Conservation (phyloP, 106 monocot genomes). For the Amphibolis antarctica region DNA sequence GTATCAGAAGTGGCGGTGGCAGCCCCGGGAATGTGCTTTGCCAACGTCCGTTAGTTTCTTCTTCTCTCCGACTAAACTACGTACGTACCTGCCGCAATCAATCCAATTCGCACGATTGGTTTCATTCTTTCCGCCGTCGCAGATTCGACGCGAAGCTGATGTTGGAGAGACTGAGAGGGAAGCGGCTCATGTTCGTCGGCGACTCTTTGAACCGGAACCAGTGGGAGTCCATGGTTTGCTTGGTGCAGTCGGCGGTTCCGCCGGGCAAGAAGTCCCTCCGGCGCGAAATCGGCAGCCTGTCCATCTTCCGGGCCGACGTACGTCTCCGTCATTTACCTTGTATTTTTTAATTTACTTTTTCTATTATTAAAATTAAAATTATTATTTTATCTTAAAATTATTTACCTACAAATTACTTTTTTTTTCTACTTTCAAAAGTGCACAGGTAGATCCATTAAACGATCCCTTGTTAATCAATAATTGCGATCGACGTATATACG, state of each 20-base stretch:
- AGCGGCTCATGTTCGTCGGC: slow-evolving; percentile 4
- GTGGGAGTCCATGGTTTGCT: slow-evolving; percentile 27
- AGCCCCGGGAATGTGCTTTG: slow-evolving; percentile 48
- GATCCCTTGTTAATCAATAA: no score
- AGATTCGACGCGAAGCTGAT: slow-evolving; percentile 6
- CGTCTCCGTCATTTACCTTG: slow-evolving; percentile 19
- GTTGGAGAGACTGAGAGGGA: slow-evolving; percentile 3
- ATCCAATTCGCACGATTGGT: not conserved
- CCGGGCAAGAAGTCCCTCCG: no score
- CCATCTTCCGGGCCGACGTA: slow-evolving; percentile 1
- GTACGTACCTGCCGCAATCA: no score
- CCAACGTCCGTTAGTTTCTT: no score
- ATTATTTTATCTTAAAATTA: no score
- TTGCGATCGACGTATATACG: no score
- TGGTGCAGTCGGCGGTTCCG: slow-evolving; percentile 26
- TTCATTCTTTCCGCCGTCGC: slow-evolving; percentile 9
- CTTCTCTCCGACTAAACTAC: no score
- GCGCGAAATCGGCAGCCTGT: slow-evolving; percentile 4
- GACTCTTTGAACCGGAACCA: slow-evolving; percentile 3
- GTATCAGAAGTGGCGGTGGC: slow-evolving; percentile 68
- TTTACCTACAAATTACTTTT: no score
- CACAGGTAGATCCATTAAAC: not conserved
- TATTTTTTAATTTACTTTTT: no score
- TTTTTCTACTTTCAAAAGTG: not conserved
- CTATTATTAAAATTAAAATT: no score